These are phyloP conservation scores for Furculomyces boomerangus DNA, from an alignment of 371 early-diverging fungal species.

Conservation along the genomic window DNA sequence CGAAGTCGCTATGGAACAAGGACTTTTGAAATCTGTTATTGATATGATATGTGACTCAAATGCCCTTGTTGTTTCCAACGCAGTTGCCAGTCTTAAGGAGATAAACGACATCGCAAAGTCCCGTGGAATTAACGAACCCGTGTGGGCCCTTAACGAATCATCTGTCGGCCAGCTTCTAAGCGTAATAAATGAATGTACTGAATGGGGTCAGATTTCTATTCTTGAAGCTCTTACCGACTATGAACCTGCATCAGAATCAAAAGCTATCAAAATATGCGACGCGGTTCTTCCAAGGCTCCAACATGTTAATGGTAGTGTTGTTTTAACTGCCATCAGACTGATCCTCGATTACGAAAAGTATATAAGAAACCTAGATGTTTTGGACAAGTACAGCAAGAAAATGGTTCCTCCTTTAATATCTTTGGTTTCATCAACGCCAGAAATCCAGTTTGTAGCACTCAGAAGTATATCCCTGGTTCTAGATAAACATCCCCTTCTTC, in stretches of 20 bases:
- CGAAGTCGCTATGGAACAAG: slow-evolving; percentile 35
- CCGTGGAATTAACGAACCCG: slow-evolving; percentile 24
- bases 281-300: slow-evolving; percentile 75
- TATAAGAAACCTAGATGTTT: slow-evolving; percentile 47
- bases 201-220: slow-evolving; percentile 94
- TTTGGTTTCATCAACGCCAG: slow-evolving; percentile 66
- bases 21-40: slow-evolving; percentile 64
- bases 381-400: slow-evolving; percentile 46
- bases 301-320: slow-evolving; percentile 87
- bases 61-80: slow-evolving; percentile 89
- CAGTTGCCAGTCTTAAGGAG: slow-evolving; percentile 74
- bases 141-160: slow-evolving; percentile 50
- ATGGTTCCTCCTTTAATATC: slow-evolving; percentile 87
- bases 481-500: slow-evolving; percentile 58
- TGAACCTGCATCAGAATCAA: slow-evolving; percentile 40
- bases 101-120: slow-evolving; percentile 40
- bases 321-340: slow-evolving; percentile 58
- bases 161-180: slow-evolving; percentile 69
- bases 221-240: slow-evolving; percentile 68
- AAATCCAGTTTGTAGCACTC: slow-evolving; percentile 86
- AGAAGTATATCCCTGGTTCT: slow-evolving; percentile 78
- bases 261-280: slow-evolving; percentile 77
- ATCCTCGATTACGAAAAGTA: slow-evolving; percentile 40
- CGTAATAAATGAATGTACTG: slow-evolving; percentile 87
- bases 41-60: slow-evolving; percentile 86